Base-by-base conservation (phyloP, 495 filamentous ascomycete species). In the Penicillium manginii region DNA sequence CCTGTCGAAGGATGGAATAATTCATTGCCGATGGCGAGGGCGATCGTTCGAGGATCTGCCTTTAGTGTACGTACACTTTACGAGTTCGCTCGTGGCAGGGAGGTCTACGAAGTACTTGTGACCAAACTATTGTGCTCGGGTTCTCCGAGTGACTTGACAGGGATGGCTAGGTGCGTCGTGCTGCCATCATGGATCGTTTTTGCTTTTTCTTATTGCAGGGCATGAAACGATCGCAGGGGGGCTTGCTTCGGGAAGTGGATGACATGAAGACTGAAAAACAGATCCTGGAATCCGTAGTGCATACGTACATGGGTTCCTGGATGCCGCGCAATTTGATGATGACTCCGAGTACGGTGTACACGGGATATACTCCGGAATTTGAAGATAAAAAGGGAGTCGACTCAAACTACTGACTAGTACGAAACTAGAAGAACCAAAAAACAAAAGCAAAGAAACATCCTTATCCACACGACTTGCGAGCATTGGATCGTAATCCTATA, bases 41-140 rank as follows among this genome's bases (percentile, higher is more conserved):
- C 59, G 60, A 64, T 69, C 64, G 62, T 45, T 43, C 18, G 26
- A 61, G 66, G 64, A 69, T 69, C 64, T 60, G 45, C 67, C 61
- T 42, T 57, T 69, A 69, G 64, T 61, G 61, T 47, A 29, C 26
- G 3, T 29, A 29, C 26, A 29, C 26, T 29, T 29, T 29, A 29
- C 26, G 26, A 29, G 3, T 29, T 29, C 6, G 26, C 9, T 29
- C 26, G 26, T 5, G 26, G 26, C 9, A 29, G 26, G 26, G 6
- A n/a, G n/a, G n/a, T n/a, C n/a, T n/a, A n/a, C n/a, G n/a, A n/a
- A n/a, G 35, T 37, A 37, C 35, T 37, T 37, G 35, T 37, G 35
- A 37, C 9, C 35, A 3, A 37, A 37, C 35, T 29, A 4, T 23
- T 29, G 26, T 29, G 26, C 26, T 37, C 35, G 35, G 35, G 15